Conservation (phyloP, 2,329 filamentous ascomycete species). For the Ceratocystis huliohia region DNA sequence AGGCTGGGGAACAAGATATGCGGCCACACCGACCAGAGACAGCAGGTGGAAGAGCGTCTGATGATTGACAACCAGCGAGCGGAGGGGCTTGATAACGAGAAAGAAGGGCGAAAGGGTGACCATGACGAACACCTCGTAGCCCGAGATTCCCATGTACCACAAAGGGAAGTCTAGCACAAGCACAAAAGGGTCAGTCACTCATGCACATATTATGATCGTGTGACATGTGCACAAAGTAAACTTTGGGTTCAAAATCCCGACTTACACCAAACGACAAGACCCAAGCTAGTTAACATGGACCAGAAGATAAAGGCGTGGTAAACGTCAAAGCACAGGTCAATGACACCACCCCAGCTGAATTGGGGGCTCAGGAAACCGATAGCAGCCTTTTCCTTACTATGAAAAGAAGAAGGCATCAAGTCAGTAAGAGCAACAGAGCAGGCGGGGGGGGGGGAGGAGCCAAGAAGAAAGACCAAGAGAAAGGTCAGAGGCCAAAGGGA, state of each 20-base stretch:
- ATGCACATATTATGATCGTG: background rate
- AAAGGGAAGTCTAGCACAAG: constrained; percentile 65
- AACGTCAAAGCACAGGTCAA: constrained; percentile 76
- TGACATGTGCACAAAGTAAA: background rate
- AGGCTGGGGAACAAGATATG: constrained; percentile 63
- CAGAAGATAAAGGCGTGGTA: constrained; percentile 97
- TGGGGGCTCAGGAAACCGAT: constrained; percentile 55
- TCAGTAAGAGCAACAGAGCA: constrained; percentile 14
- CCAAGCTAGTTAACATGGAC: constrained; percentile 83
- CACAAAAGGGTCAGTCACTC: background rate
- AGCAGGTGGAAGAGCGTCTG: constrained; percentile 60
- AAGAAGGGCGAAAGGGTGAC: constrained; percentile 68
- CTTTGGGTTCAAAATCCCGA: constrained; percentile 23
- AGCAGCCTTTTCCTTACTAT: constrained; percentile 62
- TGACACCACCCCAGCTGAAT: constrained; percentile 60
- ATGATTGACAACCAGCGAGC: constrained; percentile 55
- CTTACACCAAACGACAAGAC: constrained; percentile 86
- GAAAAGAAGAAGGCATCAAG: constrained; percentile 10
- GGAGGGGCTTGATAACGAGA: constrained; percentile 56
- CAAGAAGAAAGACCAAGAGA: background rate
- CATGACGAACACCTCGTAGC: constrained; percentile 85
- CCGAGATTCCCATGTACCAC: constrained; percentile 98
- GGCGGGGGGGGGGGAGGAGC: background rate
- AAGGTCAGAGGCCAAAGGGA: constrained; percentile 18
- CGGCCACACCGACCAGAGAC: constrained; percentile 64